Base-by-base conservation (phyloP, 179 eudicot genomes). In the Pouteria campechiana region DNA sequence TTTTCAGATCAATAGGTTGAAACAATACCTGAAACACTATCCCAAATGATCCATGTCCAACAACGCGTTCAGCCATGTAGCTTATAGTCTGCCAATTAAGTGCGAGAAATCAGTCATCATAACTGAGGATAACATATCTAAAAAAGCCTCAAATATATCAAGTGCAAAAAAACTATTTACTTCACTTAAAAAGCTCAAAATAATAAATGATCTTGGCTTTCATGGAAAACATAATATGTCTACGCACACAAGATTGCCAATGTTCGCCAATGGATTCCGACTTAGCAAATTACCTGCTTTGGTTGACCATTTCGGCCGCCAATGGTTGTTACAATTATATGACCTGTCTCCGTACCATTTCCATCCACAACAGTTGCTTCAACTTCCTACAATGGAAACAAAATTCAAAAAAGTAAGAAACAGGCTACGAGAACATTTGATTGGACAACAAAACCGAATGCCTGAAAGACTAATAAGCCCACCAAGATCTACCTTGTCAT, bases 281-380 rank as follows among this genome's bases (percentile, higher is more conserved):
- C n/a, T n/a, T n/a, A n/a, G n/a, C 28, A 36, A 2, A 6, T 17
- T 52, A 75, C 93, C 88, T 75, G 93, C 55, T 83, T 83, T 18
- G 76, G 63, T 52, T 79, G 77, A 25, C 83, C 88, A 65, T 75
- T 73, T 58, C 52, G 65, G 51, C 93, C 84, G 32, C 88, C 88
- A 47, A 73, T 73, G 9, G 78, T 73, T 11, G 93, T 83, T 25
- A 83, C 93, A 29, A 83, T 83, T 44, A 83, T 76, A 60, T 83
- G 93, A 36, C 93, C 93, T 4, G 84, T 63, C 61, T 82, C 93
- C 4, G 93, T 67, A 19, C 83, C 84, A 53, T 76, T 79, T 18
- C 88, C 88, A 66, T 70, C 75, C 36, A 83, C 67, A 47, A 76
- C 47, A 32, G 78, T 60, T 43, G 84, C 63, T 56, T 83, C 93